Percentiles rank a stretch among this genome's conserved stretches.
Conservation (phyloP, 2,329 filamentous ascomycete species). For the Cladosporium oxysporum region DNA sequence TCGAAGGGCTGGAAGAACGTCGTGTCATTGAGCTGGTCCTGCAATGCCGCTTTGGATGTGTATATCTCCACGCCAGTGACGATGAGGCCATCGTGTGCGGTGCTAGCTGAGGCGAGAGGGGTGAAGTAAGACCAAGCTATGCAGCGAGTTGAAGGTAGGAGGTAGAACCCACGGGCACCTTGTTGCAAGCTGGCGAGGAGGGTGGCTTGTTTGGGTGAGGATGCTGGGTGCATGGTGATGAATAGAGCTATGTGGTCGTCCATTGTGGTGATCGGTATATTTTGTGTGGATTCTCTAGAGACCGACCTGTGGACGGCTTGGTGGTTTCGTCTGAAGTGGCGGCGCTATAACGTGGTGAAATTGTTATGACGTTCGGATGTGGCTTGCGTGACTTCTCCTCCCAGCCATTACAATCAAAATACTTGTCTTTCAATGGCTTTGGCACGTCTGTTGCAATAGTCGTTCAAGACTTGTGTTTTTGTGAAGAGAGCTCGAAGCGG, state of each 20-base stretch:
- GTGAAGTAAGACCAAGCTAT: conserved; percentile 27
- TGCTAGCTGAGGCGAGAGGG: conserved; percentile 8
- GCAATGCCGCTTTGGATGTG: conserved; percentile 28
- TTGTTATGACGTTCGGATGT: background rate
- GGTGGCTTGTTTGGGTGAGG: conserved; percentile 23
- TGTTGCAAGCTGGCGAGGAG: conserved; percentile 29
- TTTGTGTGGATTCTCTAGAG: background rate
- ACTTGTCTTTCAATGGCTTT: background rate
- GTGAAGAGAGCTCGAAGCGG: background rate
- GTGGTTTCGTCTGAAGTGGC: background rate
- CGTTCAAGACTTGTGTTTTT: background rate
- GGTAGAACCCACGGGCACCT: conserved; percentile 31
- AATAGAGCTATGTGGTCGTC: conserved; percentile 29
- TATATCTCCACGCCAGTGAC: conserved; percentile 33
- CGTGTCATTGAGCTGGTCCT: conserved; percentile 31
- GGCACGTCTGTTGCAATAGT: background rate
- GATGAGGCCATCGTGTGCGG: conserved; percentile 1
- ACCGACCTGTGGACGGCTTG: background rate
- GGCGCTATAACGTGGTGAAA: background rate
- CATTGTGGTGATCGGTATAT: conserved; percentile 4
- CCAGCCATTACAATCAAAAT: background rate
- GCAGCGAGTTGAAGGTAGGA: conserved; percentile 26
- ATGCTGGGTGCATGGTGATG: conserved; percentile 30
- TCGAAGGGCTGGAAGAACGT: conserved; percentile 33
- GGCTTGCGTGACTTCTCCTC: background rate